Evolutionary conservation across 768 basidiomycete species (phyloP), one percentile per base, ranked within the genome.

Genomic region (Amylocystis lapponica): DNA sequence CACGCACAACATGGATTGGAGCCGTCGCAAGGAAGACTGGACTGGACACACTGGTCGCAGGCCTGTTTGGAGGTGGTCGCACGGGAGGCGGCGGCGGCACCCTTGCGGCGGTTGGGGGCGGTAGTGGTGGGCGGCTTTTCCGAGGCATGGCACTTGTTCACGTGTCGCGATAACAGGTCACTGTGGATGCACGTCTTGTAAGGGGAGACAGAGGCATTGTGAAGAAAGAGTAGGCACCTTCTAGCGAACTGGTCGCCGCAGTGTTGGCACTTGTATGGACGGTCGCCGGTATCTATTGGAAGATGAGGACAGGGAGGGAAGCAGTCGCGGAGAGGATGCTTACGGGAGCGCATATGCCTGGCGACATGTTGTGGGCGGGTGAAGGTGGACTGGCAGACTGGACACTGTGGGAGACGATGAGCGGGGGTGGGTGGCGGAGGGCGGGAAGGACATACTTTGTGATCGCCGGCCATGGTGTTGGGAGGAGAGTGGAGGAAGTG

Each of bases 191-290:
- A 10, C 8, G 34, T n/a, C n/a, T n/a, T n/a, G n/a, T 7, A 26
- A 23, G 31, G 22, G 13, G 25, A n/a, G 9, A 30, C 9, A 36
- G 14, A 36, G 17, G 32, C 32, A 36, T 19, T 32, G 21, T 39
- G 49, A 19, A 16, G 29, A 13, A 36, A 27, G 47, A 32, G 38
- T 39, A 60, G 61, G 10, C 35, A 84, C 87, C 87, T 89, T 58
- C 89, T 66, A 2, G 89, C 89, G 58, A 92, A 92, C 65, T 90
- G 87, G 68, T 92, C 89, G 27, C 88, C 88, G 62, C 89, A 92
- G 50, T 81, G 76, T 56, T 82, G 81, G 54, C 89, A 92, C 57
- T 87, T 88, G 72, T 92, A 92, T 8, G 89, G 89, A 33, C 89
- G 73, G 70, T 91, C 88, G 45, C 88, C 88, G 29, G 88, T 91